Percentiles rank a stretch among this genome's conserved stretches.
Evolutionary conservation across 495 filamentous ascomycete genomes (phyloP).

Genomic region (Jackrogersella multiformis): DNA sequence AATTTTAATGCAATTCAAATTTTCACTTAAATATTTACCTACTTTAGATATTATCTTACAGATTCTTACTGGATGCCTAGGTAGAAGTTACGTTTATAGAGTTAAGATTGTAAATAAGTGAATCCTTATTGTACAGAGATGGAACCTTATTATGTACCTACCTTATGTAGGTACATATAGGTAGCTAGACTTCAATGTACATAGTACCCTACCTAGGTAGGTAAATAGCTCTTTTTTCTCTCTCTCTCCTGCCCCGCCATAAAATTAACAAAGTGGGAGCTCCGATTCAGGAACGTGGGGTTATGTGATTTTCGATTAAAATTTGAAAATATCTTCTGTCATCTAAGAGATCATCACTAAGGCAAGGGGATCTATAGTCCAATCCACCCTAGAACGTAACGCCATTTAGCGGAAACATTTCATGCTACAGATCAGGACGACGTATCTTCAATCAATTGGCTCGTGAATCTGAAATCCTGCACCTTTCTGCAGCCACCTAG

Average conservation of each 20-base stretch:
- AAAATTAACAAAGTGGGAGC: conserved; percentile 43
- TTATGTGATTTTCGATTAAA: conserved; percentile 33
- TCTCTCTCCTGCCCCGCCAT: conserved; percentile 33
- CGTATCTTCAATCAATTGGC: conserved; percentile 18
- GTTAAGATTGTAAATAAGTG: conserved; percentile 13
- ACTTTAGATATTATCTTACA: conserved; percentile 9
- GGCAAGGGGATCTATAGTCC: conserved; percentile 14
- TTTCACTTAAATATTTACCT: too few species aligned
- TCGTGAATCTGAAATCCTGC: conserved; percentile 3
- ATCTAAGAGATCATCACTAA: conserved; percentile 26
- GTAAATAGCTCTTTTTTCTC: too few species aligned
- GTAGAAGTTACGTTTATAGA: conserved; percentile 27
- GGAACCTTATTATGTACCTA: not conserved
- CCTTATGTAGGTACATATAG: not conserved
- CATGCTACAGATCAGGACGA: not conserved
- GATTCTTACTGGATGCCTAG: too few species aligned
- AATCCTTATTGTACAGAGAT: not conserved
- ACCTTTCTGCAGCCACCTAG: not conserved
- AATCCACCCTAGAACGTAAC: conserved; percentile 2
- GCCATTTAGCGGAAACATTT: not conserved
- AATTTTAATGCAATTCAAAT: too few species aligned
- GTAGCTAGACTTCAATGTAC: too few species aligned
- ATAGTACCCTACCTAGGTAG: too few species aligned
- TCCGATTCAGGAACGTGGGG: conserved; percentile 61
- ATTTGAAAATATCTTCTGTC: conserved; percentile 29